phyloP scores from a whole-genome alignment of 2,329 filamentous ascomycete species.

The Neonectria sp. region DNA sequence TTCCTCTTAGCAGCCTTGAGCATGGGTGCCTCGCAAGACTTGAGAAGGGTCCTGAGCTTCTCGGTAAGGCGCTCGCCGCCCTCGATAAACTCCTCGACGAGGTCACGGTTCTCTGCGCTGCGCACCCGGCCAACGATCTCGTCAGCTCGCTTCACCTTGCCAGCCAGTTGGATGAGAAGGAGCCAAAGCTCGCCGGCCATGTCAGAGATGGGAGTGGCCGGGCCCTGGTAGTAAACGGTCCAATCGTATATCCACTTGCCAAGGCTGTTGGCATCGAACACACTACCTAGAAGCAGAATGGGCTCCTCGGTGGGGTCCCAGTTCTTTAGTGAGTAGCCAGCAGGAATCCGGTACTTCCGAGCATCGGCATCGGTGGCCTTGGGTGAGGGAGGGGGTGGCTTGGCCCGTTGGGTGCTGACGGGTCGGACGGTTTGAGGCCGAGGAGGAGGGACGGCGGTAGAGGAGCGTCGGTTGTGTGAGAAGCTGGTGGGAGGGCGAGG shows the following conservation, averaged over 20 bases:
- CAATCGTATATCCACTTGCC: constrained; percentile 99
- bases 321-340: constrained; percentile 96
- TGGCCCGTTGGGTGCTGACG: constrained; percentile 44
- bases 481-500: constrained; percentile 57
- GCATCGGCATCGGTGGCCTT: constrained; percentile 74
- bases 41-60: constrained; percentile 88
- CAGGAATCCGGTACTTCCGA: constrained; percentile 80
- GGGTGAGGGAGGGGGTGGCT: constrained; percentile 51
- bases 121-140: constrained; percentile 82
- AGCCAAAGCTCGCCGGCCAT: constrained; percentile 97
- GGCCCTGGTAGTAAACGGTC: constrained; percentile 92
- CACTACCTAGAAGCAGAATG: constrained; percentile 93
- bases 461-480: constrained; percentile 62
- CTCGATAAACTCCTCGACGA: constrained; percentile 91
- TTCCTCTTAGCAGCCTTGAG: constrained; percentile 87
- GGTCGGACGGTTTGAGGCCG: constrained; percentile 69
- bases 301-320: constrained; percentile 97
- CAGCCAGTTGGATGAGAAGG: constrained; percentile 91
- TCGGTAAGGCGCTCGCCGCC: constrained; percentile 89
- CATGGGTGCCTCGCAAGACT: constrained; percentile 95
- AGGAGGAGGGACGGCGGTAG: constrained; percentile 66
- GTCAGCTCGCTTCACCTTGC: constrained; percentile 93
- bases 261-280: constrained; percentile 97
- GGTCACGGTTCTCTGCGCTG: constrained; percentile 79
- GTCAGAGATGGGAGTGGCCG: constrained; percentile 87